Conservation (phyloP, 306 rosid species). For the Cicer pinnatifidum region DNA sequence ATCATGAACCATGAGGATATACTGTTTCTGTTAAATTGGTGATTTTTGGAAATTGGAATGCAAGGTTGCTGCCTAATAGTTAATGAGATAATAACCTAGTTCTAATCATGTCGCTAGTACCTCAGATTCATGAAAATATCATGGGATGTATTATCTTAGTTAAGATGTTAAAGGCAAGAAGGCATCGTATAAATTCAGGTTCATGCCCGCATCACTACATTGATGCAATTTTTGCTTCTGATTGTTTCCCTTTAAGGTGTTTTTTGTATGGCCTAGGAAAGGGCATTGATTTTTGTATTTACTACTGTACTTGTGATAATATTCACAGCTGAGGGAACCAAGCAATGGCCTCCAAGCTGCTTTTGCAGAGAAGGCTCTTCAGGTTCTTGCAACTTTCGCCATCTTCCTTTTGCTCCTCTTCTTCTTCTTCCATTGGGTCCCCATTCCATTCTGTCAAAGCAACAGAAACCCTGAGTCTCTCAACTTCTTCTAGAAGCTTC, state of each 20-base stretch:
- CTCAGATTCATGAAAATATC: background rate
- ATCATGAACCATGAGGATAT: background rate
- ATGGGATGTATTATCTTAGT: background rate
- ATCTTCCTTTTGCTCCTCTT: constrained; percentile 18
- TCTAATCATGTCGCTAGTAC: background rate
- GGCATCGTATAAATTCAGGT: background rate
- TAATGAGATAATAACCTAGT: background rate
- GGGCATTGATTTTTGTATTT: background rate
- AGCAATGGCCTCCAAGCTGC: constrained; percentile 63
- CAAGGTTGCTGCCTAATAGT: background rate
- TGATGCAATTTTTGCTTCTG: background rate
- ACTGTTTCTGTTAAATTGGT: background rate
- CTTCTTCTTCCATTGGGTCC: constrained; percentile 39
- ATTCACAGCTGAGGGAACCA: constrained; percentile 33
- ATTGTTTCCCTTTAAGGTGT: background rate
- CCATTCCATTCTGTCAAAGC: constrained; percentile 45
- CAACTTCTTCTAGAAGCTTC: constrained; percentile 54
- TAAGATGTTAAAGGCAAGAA: background rate
- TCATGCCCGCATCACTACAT: background rate
- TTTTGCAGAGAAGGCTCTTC: constrained; percentile 53
- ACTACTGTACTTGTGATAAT: background rate
- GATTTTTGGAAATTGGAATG: background rate
- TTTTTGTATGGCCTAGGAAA: constrained; percentile 19
- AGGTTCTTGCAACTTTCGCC: constrained; percentile 50
- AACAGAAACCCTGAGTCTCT: constrained; percentile 18